These are phyloP conservation scores for Colletotrichum lini DNA, from an alignment of 2,329 filamentous ascomycete genomes.

Conservation along the genomic window DNA sequence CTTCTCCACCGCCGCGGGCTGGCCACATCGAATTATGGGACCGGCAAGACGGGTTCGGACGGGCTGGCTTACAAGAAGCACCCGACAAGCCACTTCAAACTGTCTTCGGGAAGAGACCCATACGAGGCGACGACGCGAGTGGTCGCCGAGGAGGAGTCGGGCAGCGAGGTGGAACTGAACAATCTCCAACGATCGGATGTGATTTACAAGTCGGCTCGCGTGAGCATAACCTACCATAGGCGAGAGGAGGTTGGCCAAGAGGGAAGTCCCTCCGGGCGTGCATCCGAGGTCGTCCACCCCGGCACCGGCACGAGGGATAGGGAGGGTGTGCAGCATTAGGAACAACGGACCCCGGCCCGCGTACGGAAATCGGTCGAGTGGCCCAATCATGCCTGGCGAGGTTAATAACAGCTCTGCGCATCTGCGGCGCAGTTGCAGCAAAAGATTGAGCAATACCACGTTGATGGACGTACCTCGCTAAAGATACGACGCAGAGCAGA, in stretches of 20 bases:
- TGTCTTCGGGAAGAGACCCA: constrained; percentile 43
- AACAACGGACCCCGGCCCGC: constrained; percentile 6
- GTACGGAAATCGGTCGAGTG: constrained; percentile 17
- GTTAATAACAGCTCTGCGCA: constrained; percentile 10
- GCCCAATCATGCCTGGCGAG: not conserved
- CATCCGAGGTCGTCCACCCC: not conserved
- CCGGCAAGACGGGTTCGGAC: constrained; percentile 27
- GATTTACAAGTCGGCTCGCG: constrained; percentile 45
- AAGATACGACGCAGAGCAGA: not conserved
- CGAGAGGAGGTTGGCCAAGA: constrained; percentile 29
- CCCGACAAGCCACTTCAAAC: constrained; percentile 41
- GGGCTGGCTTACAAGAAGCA: constrained; percentile 30
- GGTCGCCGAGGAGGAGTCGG: constrained; percentile 38
- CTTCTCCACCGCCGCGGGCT: constrained; percentile 42
- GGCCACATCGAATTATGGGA: constrained; percentile 30
- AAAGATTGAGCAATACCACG: constrained; percentile 20
- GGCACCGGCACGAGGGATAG: not conserved
- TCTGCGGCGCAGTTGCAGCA: constrained; percentile 23
- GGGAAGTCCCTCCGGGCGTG: not conserved
- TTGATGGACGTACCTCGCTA: not conserved
- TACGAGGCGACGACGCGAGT: constrained; percentile 38
- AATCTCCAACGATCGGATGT: constrained; percentile 35
- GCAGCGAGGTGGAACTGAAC: constrained; percentile 45
- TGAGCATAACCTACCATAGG: constrained; percentile 43
- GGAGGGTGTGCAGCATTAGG: not conserved